These are phyloP conservation scores for Aspergillus thermomutatus DNA, from an alignment of 2,329 filamentous ascomycete genomes.

Conservation along the genomic window DNA sequence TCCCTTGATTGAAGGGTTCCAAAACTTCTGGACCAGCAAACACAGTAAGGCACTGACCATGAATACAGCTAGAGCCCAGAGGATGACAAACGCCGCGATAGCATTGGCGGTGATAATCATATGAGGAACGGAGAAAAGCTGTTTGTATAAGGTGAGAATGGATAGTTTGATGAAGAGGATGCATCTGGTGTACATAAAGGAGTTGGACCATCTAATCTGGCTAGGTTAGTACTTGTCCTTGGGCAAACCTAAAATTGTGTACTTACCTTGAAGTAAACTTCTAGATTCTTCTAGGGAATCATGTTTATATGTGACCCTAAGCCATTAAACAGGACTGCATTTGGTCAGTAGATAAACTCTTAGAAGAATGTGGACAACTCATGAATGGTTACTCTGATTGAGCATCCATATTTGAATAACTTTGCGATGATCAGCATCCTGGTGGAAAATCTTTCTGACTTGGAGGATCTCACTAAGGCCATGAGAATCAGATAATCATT, in stretches of 20 bases:
- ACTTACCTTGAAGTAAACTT: constrained; percentile 22
- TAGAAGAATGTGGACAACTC: constrained; percentile 4
- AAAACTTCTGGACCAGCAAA: constrained; percentile 24
- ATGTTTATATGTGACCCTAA: constrained; percentile 27
- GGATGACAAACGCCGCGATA: constrained; percentile 17
- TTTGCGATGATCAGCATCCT: background rate
- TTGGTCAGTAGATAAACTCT: background rate
- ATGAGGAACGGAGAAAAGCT: constrained; percentile 19
- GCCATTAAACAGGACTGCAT: constrained; percentile 24
- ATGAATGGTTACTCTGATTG: constrained; percentile 23
- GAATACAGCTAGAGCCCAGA: constrained; percentile 23
- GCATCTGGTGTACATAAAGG: constrained; percentile 25
- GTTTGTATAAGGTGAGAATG: constrained; percentile 27
- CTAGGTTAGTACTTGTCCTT: background rate
- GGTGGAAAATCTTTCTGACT: no score
- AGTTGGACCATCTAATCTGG: constrained; percentile 27
- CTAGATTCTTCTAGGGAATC: constrained; percentile 22
- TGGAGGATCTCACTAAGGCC: constrained; percentile 20
- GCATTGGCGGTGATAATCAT: constrained; percentile 21
- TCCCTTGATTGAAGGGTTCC: constrained; percentile 21
- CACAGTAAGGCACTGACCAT: constrained; percentile 22
- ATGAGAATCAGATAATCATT: constrained; percentile 30
- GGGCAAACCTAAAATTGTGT: background rate
- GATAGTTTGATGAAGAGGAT: constrained; percentile 27
- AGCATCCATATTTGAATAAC: constrained; percentile 31